A percentile compares a stretch with the other conserved stretches of the same genome.
Evolutionary conservation across 2,329 filamentous ascomycete species (phyloP).

Genomic region (Cercospora citrullina): DNA sequence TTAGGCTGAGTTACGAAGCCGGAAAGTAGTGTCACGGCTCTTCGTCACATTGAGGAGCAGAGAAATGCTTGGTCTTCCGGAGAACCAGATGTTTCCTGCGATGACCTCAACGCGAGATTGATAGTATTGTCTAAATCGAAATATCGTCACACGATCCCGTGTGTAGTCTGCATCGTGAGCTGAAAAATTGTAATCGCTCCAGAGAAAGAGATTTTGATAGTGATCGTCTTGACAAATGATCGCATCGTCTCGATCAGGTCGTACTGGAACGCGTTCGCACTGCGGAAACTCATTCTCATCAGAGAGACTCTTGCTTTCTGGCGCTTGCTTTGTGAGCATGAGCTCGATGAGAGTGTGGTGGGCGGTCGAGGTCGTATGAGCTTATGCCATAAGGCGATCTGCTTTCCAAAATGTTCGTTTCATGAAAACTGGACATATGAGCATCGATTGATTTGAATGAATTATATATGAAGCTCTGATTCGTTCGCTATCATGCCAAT

Average conservation of each 20-base stretch:
- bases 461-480: background rate
- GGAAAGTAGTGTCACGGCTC: background rate
- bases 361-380: background rate
- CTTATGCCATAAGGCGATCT: background rate
- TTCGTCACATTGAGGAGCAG: background rate
- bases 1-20: background rate
- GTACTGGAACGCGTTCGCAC: background rate
- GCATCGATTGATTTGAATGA: background rate
- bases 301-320: too few relatives aligned
- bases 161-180: too few relatives aligned
- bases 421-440: background rate
- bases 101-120: background rate
- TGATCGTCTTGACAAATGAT: background rate
- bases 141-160: too few relatives aligned
- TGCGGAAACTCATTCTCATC: background rate
- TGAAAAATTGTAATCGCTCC: too few relatives aligned
- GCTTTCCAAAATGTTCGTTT: background rate
- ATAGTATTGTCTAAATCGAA: too few relatives aligned
- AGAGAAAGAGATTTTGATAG: too few relatives aligned
- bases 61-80: background rate
- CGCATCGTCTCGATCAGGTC: background rate
- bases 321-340: too few relatives aligned
- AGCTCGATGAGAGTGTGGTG: too few relatives aligned
- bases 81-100: background rate
- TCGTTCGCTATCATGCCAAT: background rate